Evolutionary conservation across 2,329 filamentous ascomycete species (phyloP).

Genomic region (Trichoderma arundinaceum): DNA sequence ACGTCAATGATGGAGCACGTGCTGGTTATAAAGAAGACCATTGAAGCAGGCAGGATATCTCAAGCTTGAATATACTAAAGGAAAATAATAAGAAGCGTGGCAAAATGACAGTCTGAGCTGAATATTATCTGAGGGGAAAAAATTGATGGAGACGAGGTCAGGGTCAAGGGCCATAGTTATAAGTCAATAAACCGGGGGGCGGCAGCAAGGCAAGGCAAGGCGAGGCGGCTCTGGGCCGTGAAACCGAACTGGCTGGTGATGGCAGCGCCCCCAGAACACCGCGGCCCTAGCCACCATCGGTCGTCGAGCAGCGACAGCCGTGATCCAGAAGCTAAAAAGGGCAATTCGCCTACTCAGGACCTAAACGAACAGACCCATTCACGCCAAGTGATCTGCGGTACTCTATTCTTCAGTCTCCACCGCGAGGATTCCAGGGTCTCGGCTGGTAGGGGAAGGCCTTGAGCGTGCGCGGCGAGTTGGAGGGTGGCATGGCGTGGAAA

Average conservation of each 20-base stretch:
- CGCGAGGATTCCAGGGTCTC: conserved; percentile 18
- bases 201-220: background rate
- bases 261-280: conserved; percentile 11
- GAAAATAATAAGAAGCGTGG: background rate
- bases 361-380: conserved; percentile 7
- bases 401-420: conserved; percentile 19
- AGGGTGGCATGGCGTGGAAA: background rate
- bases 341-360: background rate
- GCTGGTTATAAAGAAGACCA: background rate
- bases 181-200: background rate
- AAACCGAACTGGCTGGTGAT: conserved; percentile 11
- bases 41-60: background rate
- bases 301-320: conserved; percentile 31
- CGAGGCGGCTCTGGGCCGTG: conserved; percentile 16
- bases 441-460: conserved; percentile 8
- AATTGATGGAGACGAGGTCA: background rate
- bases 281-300: conserved; percentile 1
- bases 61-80: background rate
- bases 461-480: conserved; percentile 9
- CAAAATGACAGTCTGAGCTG: background rate
- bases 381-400: conserved; percentile 30
- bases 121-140: background rate
- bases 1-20: background rate
- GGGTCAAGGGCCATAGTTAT: conserved; percentile 5
- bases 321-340: conserved; percentile 19